Percentiles rank a stretch among this genome's conserved stretches.
These are phyloP conservation scores for Calonectria pteridis DNA, from an alignment of 2,329 filamentous ascomycete genomes.

Conservation along the genomic window DNA sequence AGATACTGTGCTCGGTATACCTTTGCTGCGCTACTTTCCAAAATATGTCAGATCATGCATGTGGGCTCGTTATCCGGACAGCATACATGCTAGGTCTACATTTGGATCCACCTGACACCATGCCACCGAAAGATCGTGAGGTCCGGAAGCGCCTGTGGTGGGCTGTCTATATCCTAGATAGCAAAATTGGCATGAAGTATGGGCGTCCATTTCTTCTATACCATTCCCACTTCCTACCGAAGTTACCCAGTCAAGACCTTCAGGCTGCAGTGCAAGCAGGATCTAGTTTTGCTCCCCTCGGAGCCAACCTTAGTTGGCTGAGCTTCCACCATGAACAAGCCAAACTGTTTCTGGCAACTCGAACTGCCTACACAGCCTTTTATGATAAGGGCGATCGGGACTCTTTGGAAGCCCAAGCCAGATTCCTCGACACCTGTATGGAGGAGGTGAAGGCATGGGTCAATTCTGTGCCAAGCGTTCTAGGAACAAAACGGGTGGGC, in stretches of 20 bases:
- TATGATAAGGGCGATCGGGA: background rate
- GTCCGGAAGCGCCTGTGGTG: conserved; percentile 66
- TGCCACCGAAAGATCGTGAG: conserved; percentile 52
- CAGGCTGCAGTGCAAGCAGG: background rate
- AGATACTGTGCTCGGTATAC: conserved; percentile 60
- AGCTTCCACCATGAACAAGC: background rate
- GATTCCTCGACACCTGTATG: background rate
- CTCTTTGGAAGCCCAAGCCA: background rate
- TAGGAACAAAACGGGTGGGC: background rate
- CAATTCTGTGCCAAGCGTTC: background rate
- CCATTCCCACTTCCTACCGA: background rate
- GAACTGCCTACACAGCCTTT: background rate
- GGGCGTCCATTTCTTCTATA: conserved; percentile 56
- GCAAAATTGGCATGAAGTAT: conserved; percentile 59
- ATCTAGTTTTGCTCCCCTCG: background rate
- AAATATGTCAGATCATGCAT: conserved; percentile 58
- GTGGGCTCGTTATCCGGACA: conserved; percentile 56
- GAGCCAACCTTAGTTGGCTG: background rate
- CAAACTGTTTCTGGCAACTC: background rate
- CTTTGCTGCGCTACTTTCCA: conserved; percentile 61
- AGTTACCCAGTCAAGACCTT: background rate
- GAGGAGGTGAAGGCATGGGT: background rate
- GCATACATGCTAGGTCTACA: conserved; percentile 63
- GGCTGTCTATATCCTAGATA: conserved; percentile 62
- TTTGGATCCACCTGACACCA: conserved; percentile 53